These are phyloP conservation scores for Roridomyces roridus DNA, from an alignment of 768 basidiomycete species.

Conservation along the genomic window DNA sequence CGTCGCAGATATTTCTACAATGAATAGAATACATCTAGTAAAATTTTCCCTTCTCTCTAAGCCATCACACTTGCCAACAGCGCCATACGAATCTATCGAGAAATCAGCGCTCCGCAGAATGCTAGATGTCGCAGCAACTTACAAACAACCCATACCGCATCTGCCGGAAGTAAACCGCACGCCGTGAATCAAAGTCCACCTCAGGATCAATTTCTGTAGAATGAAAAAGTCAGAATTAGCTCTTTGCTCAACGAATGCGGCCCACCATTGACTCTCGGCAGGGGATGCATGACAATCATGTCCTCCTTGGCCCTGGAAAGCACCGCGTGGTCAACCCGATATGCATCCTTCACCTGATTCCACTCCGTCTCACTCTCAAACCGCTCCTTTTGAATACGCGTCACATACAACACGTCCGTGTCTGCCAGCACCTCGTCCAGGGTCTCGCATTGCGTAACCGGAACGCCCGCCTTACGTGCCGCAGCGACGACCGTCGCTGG, in stretches of 20 bases:
- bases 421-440: constrained; percentile 90
- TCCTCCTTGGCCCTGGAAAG: constrained; percentile 93
- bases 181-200: constrained; percentile 93
- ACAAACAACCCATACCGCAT: constrained; percentile 99
- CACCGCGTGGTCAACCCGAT: constrained; percentile 93
- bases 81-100: constrained; percentile 74
- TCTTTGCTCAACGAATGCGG: neutral
- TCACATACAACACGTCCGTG: constrained; percentile 97
- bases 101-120: neutral
- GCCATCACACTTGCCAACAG: constrained; percentile 69
- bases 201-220: constrained; percentile 95
- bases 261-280: constrained; percentile 89
- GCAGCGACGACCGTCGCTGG: constrained; percentile 83
- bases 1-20: too few relatives aligned
- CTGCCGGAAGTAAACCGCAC: constrained; percentile 97
- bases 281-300: constrained; percentile 99
- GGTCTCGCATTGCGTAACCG: constrained; percentile 82
- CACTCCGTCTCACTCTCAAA: constrained; percentile 85
- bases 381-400: constrained; percentile 94
- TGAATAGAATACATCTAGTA: too few relatives aligned
- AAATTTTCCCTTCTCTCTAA: constrained; percentile 17
- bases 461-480: constrained; percentile 83
- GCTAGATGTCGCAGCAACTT: constrained; percentile 36
- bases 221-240: constrained; percentile 18
- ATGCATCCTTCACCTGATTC: constrained; percentile 90